These are phyloP conservation scores for Scutellaria minor DNA, from an alignment of 257 asterid genomes.

Conservation along the genomic window DNA sequence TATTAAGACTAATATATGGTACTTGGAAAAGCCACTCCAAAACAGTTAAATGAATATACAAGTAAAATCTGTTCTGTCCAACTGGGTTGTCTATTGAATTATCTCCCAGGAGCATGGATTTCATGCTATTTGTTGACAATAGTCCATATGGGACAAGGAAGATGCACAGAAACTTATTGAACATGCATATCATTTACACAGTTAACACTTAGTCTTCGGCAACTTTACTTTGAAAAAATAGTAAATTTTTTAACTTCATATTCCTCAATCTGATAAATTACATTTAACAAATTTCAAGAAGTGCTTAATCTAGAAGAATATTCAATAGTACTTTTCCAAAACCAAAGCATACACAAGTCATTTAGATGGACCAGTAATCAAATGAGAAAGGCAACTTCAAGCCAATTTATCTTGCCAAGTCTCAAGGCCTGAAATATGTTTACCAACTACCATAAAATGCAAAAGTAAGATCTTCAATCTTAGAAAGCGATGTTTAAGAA, in stretches of 20 bases:
- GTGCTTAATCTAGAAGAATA: constrained; percentile 14
- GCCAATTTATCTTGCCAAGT: background rate
- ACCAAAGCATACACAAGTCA: background rate
- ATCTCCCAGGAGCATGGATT: background rate
- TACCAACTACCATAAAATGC: constrained; percentile 2
- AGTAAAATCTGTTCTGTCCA: background rate
- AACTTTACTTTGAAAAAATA: constrained; percentile 5
- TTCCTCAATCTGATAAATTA: background rate
- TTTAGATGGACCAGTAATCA: background rate
- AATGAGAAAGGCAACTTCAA: constrained; percentile 13
- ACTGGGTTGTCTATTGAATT: constrained; percentile 1
- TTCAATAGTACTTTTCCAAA: background rate
- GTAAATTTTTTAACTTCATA: background rate
- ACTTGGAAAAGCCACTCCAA: constrained; percentile 17
- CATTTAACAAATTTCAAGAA: background rate
- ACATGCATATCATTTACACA: constrained; percentile 9
- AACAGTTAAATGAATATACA: constrained; percentile 7
- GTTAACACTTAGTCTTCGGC: background rate
- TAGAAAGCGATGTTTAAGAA: background rate
- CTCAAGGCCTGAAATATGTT: background rate
- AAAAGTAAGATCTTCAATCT: background rate
- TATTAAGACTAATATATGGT: background rate
- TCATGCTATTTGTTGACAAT: background rate
- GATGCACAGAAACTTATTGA: background rate
- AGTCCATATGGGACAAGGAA: background rate